Evolutionary conservation across 2,329 filamentous ascomycete genomes (phyloP), one percentile per base, ranked within the genome.

Genomic region (Colletotrichum theobromicola): DNA sequence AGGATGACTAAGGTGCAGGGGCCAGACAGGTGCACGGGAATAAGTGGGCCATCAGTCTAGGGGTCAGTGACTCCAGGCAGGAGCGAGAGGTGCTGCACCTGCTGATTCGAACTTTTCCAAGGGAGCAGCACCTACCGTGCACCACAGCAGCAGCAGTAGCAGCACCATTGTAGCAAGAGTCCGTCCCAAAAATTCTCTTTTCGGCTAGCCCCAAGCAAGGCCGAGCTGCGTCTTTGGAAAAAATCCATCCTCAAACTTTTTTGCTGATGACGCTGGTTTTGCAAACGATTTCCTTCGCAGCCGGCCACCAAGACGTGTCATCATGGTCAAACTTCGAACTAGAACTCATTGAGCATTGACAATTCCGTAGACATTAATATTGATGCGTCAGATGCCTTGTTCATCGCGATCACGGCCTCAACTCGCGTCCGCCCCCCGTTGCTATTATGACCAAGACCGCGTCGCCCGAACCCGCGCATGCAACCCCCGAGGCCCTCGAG

Each of bases 361-460:
- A 80, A 83, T 85, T 88, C 83, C 79, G 83, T 87, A 88, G 91
- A 93, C 87, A 81, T 85, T 85, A 83, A 84, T 90, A 90, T 90
- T 82, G 83, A 80, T 83, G 74, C 83, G 79, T 84, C 90, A 89
- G 87, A 92, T 93, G 91, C 88, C 83, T 85, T 82, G 85, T 86
- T 86, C 87, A 86, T 85, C 82, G 88, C 89, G 87, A 85, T 87
- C 84, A 85, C 88, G 87, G 86, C 85, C 85, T 85, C 82, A 61
- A 63, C 57, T 63, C 63, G 72, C 72, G 32, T 67, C 82, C 82
- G 81, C 81, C 83, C 84, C 81, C 80, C 80, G 80, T 82, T 84
- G 82, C 83, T 83, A 90, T 85, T 87, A 91, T 91, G 90, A 89
- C 87, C 84, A 87, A 87, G 86, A 90, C 85, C 89, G 90, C 89